Evolutionary conservation across 78 protist species (phyloP).

Genomic region (Emiliania huxleyi): DNA sequence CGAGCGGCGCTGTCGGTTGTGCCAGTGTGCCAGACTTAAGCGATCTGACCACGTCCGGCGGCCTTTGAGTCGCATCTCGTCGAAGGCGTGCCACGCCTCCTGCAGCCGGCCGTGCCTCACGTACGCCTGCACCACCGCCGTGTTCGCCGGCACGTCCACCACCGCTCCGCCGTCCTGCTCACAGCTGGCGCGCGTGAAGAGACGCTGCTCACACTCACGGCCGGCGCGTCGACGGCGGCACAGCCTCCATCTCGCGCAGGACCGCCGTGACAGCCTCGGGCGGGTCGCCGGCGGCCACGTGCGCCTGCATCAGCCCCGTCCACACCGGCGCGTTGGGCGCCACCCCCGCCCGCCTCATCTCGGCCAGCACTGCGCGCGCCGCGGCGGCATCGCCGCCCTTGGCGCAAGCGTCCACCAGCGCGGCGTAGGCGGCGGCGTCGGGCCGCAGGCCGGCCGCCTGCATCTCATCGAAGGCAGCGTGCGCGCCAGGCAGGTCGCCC

Average conservation of each 20-base stretch:
- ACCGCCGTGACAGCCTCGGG: neutral
- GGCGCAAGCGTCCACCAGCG: neutral
- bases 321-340: neutral
- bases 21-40: too few relatives aligned
- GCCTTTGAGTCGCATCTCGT: neutral
- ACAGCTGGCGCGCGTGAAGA: too few relatives aligned
- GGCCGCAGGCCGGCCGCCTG: neutral
- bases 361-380: neutral
- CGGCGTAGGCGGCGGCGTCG: neutral
- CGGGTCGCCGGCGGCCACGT: neutral
- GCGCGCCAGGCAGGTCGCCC: neutral
- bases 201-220: too few relatives aligned
- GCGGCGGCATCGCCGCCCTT: neutral
- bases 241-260: neutral
- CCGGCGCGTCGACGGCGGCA: too few relatives aligned
- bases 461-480: neutral
- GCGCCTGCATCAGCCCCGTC: neutral
- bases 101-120: neutral
- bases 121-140: neutral
- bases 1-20: too few relatives aligned
- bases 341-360: neutral
- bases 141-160: neutral
- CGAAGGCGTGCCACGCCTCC: neutral
- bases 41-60: too few relatives aligned
- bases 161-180: neutral